Base-by-base conservation (phyloP, 768 basidiomycete genomes). In the Psilocybe azurescens region DNA sequence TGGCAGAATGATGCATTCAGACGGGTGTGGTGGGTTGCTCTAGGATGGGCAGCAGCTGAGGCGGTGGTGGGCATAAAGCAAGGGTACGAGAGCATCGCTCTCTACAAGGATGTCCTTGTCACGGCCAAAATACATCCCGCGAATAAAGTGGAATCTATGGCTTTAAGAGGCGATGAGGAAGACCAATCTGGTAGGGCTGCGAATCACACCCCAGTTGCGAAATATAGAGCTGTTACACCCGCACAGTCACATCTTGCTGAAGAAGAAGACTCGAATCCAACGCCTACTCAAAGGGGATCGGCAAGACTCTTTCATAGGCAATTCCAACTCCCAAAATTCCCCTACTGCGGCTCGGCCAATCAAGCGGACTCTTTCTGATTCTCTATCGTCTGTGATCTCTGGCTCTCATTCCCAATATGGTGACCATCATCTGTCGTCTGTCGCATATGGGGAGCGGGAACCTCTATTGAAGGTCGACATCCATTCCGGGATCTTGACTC, bases 41-140 rank as follows among this genome's bases (percentile, higher is more conserved):
- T 94, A 2, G 89, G 90, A 0, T 92, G 89, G 88, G 89, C 90
- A 11, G 74, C 83, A 6, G 88, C 86, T 3, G 93, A 92, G 65
- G 88, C 88, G 4, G 64, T 83, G 20, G 85, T 86, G 1, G 84
- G 86, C 4, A 80, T 93, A 55, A 76, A 78, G 56, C 92, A 93
- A 70, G 90, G 90, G 8, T 94, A 91, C 69, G 83, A 83, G 52
- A 84, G 85, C 30, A 81, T 94, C 46, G 74, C 78, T 11, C 75
- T 90, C 7, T 94, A 94, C 73, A 80, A 83, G 51, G 88, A 89
- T 69, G 88, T 89, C 0, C 83, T 92, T 65, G 84, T 91, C 16
- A 73, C 69, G 28, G 73, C 78, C 24, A 69, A 67, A 62, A 72
- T 77, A 18, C 75, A 56, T 4, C n/a, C 49, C 2, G 33, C 73